Evolutionary conservation across 176 grass and related monocot genomes (phyloP).

Genomic region (Rhipidocladum racemiflorum): DNA sequence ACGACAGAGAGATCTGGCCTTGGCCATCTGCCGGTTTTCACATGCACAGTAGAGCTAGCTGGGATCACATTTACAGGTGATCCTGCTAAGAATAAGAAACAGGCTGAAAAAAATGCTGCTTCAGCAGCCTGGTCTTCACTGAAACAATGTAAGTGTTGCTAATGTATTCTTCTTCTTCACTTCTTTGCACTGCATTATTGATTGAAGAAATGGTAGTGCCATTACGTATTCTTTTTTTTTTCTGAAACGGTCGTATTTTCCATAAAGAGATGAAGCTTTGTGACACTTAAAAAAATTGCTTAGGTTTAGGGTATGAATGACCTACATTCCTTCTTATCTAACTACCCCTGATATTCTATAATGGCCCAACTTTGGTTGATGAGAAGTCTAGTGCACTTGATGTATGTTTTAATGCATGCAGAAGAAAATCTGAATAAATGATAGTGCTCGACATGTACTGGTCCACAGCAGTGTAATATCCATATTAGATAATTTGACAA

Average conservation of each 20-base stretch:
- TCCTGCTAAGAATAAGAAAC: conserved; percentile 93
- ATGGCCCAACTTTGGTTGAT: background rate
- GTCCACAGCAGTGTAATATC: background rate
- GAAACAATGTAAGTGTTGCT: conserved; percentile 71
- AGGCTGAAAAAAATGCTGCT: conserved; percentile 94
- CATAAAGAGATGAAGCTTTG: background rate
- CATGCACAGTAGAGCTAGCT: conserved; percentile 93
- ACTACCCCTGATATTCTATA: background rate
- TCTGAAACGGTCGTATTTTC: background rate
- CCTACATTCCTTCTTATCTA: background rate
- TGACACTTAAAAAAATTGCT: background rate
- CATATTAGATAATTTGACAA: background rate
- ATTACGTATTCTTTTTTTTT: background rate
- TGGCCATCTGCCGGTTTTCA: conserved; percentile 89
- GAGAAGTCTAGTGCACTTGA: background rate
- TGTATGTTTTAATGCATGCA: background rate
- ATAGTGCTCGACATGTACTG: background rate
- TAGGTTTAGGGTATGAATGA: background rate
- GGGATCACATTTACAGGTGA: conserved; percentile 83
- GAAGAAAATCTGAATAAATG: background rate
- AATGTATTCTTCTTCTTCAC: background rate
- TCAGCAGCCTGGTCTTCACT: conserved; percentile 84
- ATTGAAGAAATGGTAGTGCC: background rate
- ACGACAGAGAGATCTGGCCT: conserved; percentile 78
- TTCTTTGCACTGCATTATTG: background rate